These are phyloP conservation scores for Paramecium primaurelia DNA, from an alignment of 73 alveolate species.

Conservation along the genomic window DNA sequence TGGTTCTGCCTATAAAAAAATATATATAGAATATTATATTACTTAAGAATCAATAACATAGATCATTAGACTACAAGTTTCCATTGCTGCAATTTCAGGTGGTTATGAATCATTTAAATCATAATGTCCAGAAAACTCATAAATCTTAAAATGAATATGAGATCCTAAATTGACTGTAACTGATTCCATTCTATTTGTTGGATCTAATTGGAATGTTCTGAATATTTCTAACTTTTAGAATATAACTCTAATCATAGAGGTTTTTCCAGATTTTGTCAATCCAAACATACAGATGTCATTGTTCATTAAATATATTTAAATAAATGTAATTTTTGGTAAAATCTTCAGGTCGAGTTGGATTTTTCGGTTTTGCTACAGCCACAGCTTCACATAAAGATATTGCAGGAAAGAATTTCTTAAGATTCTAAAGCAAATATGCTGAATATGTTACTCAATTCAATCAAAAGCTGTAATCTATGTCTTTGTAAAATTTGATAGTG, in stretches of 20 bases:
- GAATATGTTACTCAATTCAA: slow-evolving; percentile 28
- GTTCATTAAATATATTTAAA: slow-evolving; percentile 4
- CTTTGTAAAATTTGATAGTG: not conserved
- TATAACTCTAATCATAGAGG: slow-evolving; percentile 88
- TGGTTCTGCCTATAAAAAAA: slow-evolving; percentile 64
- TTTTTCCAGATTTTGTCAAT: slow-evolving; percentile 75
- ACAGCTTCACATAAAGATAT: slow-evolving; percentile 11
- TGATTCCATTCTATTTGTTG: slow-evolving; percentile 83
- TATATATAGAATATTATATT: not conserved
- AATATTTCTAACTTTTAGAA: slow-evolving; percentile 90
- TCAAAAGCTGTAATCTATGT: slow-evolving; percentile 22
- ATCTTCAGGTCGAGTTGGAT: slow-evolving; percentile 6
- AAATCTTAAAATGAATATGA: slow-evolving; percentile 78
- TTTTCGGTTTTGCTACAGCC: slow-evolving; percentile 10
- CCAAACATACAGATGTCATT: slow-evolving; percentile 45
- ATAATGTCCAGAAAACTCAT: slow-evolving; percentile 92
- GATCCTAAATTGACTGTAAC: slow-evolving; percentile 83
- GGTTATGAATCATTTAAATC: slow-evolving; percentile 74
- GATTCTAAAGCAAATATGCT: not conserved
- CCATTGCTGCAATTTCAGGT: slow-evolving; percentile 73
- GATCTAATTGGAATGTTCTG: slow-evolving; percentile 86
- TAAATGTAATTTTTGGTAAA: slow-evolving; percentile 37
- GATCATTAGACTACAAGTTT: slow-evolving; percentile 84
- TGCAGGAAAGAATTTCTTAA: slow-evolving; percentile 28
- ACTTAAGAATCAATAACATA: slow-evolving; percentile 86